Percentiles rank a stretch among this genome's conserved stretches.
Evolutionary conservation across 345 rosid species (phyloP).

Genomic region (Combretum micranthum): DNA sequence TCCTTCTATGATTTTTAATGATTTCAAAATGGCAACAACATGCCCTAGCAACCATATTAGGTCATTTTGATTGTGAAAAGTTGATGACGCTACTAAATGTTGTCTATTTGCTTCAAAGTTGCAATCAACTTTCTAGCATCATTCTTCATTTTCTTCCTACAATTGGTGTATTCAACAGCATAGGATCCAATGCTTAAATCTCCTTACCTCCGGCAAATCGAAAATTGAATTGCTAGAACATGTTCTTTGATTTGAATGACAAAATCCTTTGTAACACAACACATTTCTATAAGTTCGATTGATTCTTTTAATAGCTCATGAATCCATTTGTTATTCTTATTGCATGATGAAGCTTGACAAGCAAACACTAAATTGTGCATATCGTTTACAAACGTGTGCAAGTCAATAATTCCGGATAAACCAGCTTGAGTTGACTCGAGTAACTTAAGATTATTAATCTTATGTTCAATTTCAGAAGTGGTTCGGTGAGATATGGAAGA

Average conservation of each 20-base stretch:
- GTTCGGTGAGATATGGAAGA: conserved; percentile 49
- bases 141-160: conserved; percentile 53
- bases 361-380: conserved; percentile 49
- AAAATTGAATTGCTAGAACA: conserved; percentile 46
- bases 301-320: conserved; percentile 57
- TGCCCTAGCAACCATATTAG: conserved; percentile 35
- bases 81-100: conserved; percentile 2
- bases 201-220: conserved; percentile 53
- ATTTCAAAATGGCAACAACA: too few relatives aligned
- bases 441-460: conserved; percentile 35
- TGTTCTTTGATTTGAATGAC: conserved; percentile 42
- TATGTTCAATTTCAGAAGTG: conserved; percentile 37
- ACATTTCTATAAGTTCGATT: conserved; percentile 48
- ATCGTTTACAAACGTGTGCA: conserved; percentile 35
- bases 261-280: conserved; percentile 45
- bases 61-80: conserved; percentile 17
- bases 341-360: conserved; percentile 31
- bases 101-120: conserved; percentile 44
- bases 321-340: conserved; percentile 22
- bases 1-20: too few relatives aligned
- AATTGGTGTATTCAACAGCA: conserved; percentile 20
- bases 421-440: conserved; percentile 26
- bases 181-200: conserved; percentile 22
- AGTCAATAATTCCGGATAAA: conserved; percentile 42
- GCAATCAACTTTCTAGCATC: conserved; percentile 40